phyloP scores from a whole-genome alignment of 305 asterid species.

The Fraxinus sp. region DNA sequence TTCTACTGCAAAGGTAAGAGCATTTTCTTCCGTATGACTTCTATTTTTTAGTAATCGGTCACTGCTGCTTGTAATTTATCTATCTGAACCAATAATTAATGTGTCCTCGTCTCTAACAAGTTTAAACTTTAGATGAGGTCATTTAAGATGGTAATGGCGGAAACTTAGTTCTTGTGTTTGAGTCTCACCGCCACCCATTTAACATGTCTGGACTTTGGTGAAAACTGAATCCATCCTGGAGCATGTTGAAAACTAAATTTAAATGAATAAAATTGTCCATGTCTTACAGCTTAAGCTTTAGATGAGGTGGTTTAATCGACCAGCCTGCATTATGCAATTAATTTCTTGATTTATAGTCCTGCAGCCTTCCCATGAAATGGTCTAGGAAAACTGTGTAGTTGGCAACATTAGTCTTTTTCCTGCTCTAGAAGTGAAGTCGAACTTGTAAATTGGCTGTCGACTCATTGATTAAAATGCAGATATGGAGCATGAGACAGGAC shows the following conservation, averaged over 20 bases:
- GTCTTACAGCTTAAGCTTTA: neutral
- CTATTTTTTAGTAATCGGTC: constrained; percentile 1
- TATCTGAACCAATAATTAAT: neutral
- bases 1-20: constrained; percentile 79
- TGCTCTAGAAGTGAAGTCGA: neutral
- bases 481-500: constrained; percentile 85
- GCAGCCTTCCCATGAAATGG: neutral
- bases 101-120: neutral
- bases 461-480: constrained; percentile 53
- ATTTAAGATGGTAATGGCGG: neutral
- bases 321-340: constrained; percentile 5
- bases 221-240: neutral
- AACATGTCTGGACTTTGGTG: neutral
- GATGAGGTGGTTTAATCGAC: neutral
- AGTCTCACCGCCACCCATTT: neutral
- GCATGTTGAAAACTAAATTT: neutral
- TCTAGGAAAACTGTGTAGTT: constrained; percentile 2
- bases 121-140: neutral
- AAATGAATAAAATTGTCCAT: neutral
- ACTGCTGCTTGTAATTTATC: neutral
- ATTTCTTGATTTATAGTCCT: constrained; percentile 15
- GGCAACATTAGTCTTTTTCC: neutral
- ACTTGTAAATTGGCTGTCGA: constrained; percentile 18
- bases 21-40: neutral
- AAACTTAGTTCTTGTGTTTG: neutral